Evolutionary conservation across 805 yeast species (phyloP), one percentile per base, ranked within the genome.

Genomic region (Lipomyces spencermartinsiae): DNA sequence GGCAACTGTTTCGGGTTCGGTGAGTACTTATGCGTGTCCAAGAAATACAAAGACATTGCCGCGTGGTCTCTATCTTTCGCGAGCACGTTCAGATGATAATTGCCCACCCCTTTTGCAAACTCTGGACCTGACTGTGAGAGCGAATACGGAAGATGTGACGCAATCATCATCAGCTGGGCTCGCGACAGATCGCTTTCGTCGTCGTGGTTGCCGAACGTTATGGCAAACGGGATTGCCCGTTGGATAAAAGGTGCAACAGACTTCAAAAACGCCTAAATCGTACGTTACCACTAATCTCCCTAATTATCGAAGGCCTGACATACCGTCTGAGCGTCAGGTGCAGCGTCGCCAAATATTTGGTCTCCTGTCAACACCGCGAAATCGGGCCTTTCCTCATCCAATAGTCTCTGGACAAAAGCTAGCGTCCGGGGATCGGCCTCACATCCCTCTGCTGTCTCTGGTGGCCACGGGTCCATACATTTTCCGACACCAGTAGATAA

Each of bases 131-230:
- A 71, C 31, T 77, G 74, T 0, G 92, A 84, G 14, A 89, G 67
- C 0, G 91, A 89, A 76, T 83, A 90, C 0, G 98, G 99, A 61
- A 94, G 79, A 0, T 79, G 73, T 2, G 86, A 82, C n/a, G 64
- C 59, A 6, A 90, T 74, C 2, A 81, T 74, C 86, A 93, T 89
- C 55, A 92, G 74, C 71, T 87, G 86, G 64, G 79, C 76, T 53
- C 97, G 83, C 16, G 81, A 69, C 66, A 92, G 73, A 3, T 88
- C 84, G 0, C 97, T 94, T 79, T 93, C 97, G 75, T 90, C 95
- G 77, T 95, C 99, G 77, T 95, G 99, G 77, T 95, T 95, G 0
- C 99, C 99, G 81, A 94, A 83, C 8, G 89, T 87, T 71, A 90
- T 83, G 0, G 97, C 94, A 82, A 85, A 95, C 2, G 98, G 98